Evolutionary conservation across 768 basidiomycete genomes (phyloP).

Genomic region (Tricholoma furcatifolium): DNA sequence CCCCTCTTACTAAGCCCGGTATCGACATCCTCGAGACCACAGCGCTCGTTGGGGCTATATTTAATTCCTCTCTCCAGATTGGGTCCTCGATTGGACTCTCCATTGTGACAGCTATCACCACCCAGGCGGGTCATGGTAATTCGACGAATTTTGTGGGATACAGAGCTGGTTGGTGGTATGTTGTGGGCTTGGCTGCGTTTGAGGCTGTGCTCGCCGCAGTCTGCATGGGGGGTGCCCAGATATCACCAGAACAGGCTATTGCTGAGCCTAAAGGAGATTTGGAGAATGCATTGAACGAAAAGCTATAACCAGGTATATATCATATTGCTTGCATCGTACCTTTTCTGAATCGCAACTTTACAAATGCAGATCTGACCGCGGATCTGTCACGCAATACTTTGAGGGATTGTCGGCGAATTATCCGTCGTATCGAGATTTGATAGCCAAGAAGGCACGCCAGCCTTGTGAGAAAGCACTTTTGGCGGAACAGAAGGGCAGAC

Average conservation of each 20-base stretch:
- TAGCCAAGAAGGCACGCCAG: no score
- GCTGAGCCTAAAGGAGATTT: no score
- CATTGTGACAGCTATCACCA: constrained; percentile 26
- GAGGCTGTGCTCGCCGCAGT: constrained; percentile 7
- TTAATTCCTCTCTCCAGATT: constrained; percentile 49
- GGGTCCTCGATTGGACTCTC: constrained; percentile 47
- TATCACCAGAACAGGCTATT: background rate
- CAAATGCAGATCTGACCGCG: no score
- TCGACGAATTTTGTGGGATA: constrained; percentile 6
- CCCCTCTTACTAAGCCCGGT: constrained; percentile 40
- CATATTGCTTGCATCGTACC: no score
- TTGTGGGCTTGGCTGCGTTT: constrained; percentile 13
- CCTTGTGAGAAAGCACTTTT: no score
- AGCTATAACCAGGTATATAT: no score
- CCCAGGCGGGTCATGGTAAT: constrained; percentile 29
- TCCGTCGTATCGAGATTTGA: no score
- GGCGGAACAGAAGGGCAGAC: no score
- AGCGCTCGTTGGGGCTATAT: constrained; percentile 45
- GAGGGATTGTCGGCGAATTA: no score
- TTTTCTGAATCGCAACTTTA: no score
- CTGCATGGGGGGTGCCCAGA: background rate
- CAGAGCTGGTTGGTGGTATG: constrained; percentile 14
- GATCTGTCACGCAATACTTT: no score
- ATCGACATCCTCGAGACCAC: constrained; percentile 27
- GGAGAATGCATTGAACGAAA: no score